A percentile compares a stretch with the other conserved stretches of the same genome.
phyloP scores from a whole-genome alignment of 2,329 filamentous ascomycete species.

The Colletotrichum simmondsii region DNA sequence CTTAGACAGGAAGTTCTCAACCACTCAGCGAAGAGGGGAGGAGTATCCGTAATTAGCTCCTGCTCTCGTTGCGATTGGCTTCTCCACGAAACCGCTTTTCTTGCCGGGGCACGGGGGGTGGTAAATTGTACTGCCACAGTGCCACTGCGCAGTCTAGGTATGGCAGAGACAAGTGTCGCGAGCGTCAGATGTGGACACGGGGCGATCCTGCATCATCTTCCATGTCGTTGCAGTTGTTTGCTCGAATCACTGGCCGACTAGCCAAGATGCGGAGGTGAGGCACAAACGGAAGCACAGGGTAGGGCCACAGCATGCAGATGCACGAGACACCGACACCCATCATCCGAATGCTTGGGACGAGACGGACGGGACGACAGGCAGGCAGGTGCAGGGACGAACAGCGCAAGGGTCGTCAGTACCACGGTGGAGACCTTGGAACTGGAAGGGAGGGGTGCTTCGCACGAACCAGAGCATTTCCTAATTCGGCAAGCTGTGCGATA shows the following conservation, averaged over 20 bases:
- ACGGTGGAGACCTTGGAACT: background rate
- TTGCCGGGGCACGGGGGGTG: background rate
- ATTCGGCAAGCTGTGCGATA: constrained; percentile 31
- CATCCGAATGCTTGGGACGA: constrained; percentile 33
- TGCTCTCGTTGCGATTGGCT: background rate
- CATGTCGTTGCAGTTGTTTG: background rate
- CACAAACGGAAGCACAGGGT: background rate
- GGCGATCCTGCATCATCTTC: background rate
- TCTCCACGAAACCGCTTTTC: background rate
- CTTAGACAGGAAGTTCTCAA: no score
- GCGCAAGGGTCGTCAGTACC: no score
- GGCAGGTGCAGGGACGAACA: constrained; percentile 1
- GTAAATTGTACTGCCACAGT: no score
- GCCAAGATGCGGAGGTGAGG: background rate
- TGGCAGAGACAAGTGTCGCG: background rate
- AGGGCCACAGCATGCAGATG: constrained; percentile 4
- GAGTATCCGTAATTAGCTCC: background rate
- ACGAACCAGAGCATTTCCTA: constrained; percentile 9
- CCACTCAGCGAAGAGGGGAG: background rate
- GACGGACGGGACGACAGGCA: constrained; percentile 24
- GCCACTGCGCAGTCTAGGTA: no score
- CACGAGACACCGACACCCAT: constrained; percentile 9
- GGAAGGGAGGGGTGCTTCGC: background rate
- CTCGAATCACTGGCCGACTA: background rate
- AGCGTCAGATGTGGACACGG: background rate